These are phyloP conservation scores for Lepidium didymum DNA, from an alignment of 345 rosid species.

Conservation along the genomic window DNA sequence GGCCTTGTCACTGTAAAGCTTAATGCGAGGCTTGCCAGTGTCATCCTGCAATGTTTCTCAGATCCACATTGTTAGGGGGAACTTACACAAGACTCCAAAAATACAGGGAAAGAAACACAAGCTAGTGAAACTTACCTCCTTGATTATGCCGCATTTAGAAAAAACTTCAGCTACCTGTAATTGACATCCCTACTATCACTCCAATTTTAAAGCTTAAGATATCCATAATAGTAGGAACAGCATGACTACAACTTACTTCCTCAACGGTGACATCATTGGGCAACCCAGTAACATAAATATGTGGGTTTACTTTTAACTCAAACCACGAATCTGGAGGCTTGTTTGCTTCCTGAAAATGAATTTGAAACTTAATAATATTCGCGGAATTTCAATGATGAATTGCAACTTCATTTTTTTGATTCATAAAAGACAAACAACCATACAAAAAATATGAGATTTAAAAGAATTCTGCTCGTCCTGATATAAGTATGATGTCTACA, in stretches of 20 bases:
- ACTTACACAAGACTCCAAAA: not conserved
- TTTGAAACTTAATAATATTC: constrained; percentile 9
- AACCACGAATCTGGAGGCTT: constrained; percentile 97
- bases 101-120: not conserved
- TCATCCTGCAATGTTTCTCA: constrained; percentile 58
- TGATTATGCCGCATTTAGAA: constrained; percentile 94
- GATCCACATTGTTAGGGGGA: constrained; percentile 2
- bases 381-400: not conserved
- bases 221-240: not conserved
- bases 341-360: constrained; percentile 69
- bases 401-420: not conserved
- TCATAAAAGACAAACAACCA: not conserved
- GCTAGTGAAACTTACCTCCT: constrained; percentile 54
- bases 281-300: constrained; percentile 89
- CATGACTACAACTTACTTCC: constrained; percentile 55
- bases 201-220: not conserved
- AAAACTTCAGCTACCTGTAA: constrained; percentile 83
- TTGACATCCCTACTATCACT: constrained; percentile 25
- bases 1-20: constrained; percentile 81
- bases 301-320: constrained; percentile 92
- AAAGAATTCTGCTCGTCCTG: not conserved
- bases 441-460: not conserved
- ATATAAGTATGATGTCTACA: not conserved
- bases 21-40: constrained; percentile 79
- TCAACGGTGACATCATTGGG: constrained; percentile 82